These are phyloP conservation scores for Hevea brasiliensis DNA, from an alignment of 345 rosid genomes.

Conservation along the genomic window DNA sequence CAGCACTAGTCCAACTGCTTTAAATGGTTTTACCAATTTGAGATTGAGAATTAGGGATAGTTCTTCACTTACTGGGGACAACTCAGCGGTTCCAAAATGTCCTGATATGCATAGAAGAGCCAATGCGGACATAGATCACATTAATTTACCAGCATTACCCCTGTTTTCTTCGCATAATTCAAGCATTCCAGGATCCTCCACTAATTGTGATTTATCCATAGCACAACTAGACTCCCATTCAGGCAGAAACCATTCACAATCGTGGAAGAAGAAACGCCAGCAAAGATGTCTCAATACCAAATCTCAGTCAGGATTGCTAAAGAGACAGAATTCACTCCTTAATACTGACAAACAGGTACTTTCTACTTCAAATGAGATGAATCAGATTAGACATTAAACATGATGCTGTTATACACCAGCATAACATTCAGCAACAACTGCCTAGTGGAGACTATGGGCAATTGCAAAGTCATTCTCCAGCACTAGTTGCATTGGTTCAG, in stretches of 20 bases:
- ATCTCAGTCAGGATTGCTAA: neutral
- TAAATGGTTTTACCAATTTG: slow-evolving; percentile 2
- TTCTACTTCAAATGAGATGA: slow-evolving; percentile 1
- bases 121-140: neutral
- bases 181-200: slow-evolving; percentile 8
- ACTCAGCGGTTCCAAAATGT: neutral
- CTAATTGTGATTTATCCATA: neutral
- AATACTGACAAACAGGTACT: neutral
- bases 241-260: neutral
- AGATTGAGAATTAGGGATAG: slow-evolving; percentile 7
- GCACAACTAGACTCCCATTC: neutral
- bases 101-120: slow-evolving; percentile 1
- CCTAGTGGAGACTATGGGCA: slow-evolving; percentile 5
- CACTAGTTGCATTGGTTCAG: neutral
- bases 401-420: slow-evolving; percentile 10
- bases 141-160: slow-evolving; percentile 4
- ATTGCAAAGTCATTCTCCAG: slow-evolving; percentile 2
- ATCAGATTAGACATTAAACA: slow-evolving; percentile 18
- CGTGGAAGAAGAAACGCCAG: neutral
- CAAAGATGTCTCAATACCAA: neutral
- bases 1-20: neutral
- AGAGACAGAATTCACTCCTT: slow-evolving; percentile 1
- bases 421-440: slow-evolving; percentile 7
- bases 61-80: neutral
- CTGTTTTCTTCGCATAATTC: neutral